Conservation (phyloP, 257 asterid species). For the Coffea eugenioides region DNA sequence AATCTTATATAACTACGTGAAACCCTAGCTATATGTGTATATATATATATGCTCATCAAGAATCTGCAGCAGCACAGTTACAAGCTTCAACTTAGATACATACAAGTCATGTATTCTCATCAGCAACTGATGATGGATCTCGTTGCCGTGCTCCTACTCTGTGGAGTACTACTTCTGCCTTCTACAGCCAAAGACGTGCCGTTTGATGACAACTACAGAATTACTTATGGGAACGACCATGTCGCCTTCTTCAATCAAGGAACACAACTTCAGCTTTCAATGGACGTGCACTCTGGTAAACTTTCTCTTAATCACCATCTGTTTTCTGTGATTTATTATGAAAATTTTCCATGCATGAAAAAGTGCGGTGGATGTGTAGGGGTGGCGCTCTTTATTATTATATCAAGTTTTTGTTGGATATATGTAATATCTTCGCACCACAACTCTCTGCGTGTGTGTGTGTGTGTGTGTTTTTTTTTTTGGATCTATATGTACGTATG, state of each 20-base stretch:
- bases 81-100: not conserved
- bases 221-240: slow-evolving; percentile 49
- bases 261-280: slow-evolving; percentile 45
- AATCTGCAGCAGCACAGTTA: not conserved
- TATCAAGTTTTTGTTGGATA: not conserved
- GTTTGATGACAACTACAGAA: slow-evolving; percentile 37
- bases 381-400: not conserved
- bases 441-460: too few relatives aligned
- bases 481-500: not conserved
- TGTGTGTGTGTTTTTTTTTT: not conserved
- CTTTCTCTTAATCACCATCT: too few relatives aligned
- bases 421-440: too few relatives aligned
- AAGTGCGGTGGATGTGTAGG: not conserved
- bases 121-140: slow-evolving; percentile 13
- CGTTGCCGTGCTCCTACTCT: slow-evolving; percentile 4
- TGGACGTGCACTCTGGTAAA: slow-evolving; percentile 55
- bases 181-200: slow-evolving; percentile 18
- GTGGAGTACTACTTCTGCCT: not conserved
- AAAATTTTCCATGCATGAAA: not conserved
- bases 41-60: not conserved
- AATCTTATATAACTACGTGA: not conserved
- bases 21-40: not conserved
- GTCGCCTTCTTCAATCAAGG: slow-evolving; percentile 33
- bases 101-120: slow-evolving; percentile 5
- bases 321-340: too few relatives aligned